phyloP scores from a whole-genome alignment of 306 rosid genomes.

The Rosa lucieae region DNA sequence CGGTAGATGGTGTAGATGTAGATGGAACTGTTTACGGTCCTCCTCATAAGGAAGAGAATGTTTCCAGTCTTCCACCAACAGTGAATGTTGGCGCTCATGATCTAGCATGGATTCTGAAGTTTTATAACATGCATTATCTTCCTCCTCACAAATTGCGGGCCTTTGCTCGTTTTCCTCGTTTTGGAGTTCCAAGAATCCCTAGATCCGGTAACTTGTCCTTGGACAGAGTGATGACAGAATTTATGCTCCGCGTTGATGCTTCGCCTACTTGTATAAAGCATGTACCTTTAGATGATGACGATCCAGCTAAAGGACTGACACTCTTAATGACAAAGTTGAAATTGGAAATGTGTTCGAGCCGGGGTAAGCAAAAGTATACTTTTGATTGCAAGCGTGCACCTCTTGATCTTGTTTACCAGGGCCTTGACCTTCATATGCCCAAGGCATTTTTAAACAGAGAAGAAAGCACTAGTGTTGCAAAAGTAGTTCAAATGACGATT shows the following conservation, averaged over 20 bases:
- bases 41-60: slow-evolving; percentile 44
- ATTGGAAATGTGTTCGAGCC: slow-evolving; percentile 74
- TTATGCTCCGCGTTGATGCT: slow-evolving; percentile 87
- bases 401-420: slow-evolving; percentile 93
- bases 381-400: slow-evolving; percentile 86
- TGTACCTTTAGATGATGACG: slow-evolving; percentile 91
- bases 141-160: slow-evolving; percentile 97
- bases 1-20: slow-evolving; percentile 44
- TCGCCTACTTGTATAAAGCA: slow-evolving; percentile 78
- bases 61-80: slow-evolving; percentile 57
- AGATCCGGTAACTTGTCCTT: slow-evolving; percentile 95
- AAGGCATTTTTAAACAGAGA: slow-evolving; percentile 67
- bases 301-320: slow-evolving; percentile 96
- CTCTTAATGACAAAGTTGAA: slow-evolving; percentile 77
- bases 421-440: slow-evolving; percentile 88
- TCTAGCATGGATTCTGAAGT: slow-evolving; percentile 86
- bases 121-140: slow-evolving; percentile 72
- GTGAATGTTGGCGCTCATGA: slow-evolving; percentile 97
- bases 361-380: slow-evolving; percentile 91
- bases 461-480: slow-evolving; percentile 62
- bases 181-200: slow-evolving; percentile 71
- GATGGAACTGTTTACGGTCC: slow-evolving; percentile 55
- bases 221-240: slow-evolving; percentile 98
- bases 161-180: slow-evolving; percentile 96
- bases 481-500: slow-evolving; percentile 72